These are phyloP conservation scores for Guadua angustifolia DNA, from an alignment of 176 grass and related monocot species.

Conservation along the genomic window DNA sequence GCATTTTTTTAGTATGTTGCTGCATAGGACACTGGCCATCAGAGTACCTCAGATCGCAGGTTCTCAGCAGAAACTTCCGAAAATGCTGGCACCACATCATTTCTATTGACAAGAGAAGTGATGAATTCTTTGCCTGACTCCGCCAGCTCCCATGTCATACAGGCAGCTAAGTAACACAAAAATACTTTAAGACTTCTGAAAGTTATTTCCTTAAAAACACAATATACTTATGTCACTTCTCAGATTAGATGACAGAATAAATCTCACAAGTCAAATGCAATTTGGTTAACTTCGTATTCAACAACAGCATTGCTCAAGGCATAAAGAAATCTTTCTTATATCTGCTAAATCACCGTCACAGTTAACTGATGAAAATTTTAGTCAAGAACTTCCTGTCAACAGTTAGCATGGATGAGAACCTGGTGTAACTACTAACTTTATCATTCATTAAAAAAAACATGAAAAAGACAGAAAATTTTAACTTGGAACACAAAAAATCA, in stretches of 20 bases:
- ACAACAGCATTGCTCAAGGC: neutral
- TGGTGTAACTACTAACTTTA: neutral
- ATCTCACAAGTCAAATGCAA: neutral
- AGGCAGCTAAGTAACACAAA: slow-evolving; percentile 67
- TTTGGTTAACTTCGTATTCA: neutral
- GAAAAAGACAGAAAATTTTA: neutral
- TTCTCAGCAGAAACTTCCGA: slow-evolving; percentile 69
- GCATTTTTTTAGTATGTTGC: neutral
- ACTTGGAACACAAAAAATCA: neutral
- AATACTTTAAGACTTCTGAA: slow-evolving; percentile 13
- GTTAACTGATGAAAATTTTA: neutral
- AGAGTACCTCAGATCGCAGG: slow-evolving; percentile 71
- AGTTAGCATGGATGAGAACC: neutral
- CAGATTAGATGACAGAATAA: slow-evolving; percentile 12
- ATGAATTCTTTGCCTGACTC: slow-evolving; percentile 80
- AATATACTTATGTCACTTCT: slow-evolving; percentile 25
- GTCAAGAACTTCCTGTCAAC: neutral
- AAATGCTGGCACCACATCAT: slow-evolving; percentile 81
- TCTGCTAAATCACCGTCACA: neutral
- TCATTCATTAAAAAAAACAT: neutral
- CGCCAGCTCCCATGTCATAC: slow-evolving; percentile 86
- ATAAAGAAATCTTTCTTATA: neutral
- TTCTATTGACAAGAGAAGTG: slow-evolving; percentile 85
- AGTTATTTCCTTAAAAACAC: slow-evolving; percentile 1
- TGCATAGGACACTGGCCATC: neutral